These are phyloP conservation scores for Paracoccidioides lutzii DNA, from an alignment of 2,329 filamentous ascomycete genomes.

Conservation along the genomic window DNA sequence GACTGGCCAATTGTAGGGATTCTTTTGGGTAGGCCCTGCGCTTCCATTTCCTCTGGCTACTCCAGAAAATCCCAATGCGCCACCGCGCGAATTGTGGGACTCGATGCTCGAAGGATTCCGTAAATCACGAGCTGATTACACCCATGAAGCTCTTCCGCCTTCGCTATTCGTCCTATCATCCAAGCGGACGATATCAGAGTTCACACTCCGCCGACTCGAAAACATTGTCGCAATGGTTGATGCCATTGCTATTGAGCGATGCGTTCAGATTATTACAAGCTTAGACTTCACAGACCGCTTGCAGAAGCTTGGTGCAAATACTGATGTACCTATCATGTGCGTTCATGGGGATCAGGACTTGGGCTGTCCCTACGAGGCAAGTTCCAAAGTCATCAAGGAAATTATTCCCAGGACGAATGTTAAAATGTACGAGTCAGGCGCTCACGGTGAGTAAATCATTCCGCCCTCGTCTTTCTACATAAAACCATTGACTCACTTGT, in stretches of 20 bases:
- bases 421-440: slow-evolving; percentile 18
- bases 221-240: slow-evolving; percentile 17
- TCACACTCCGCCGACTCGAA: slow-evolving; percentile 13
- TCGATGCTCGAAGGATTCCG: slow-evolving; percentile 16
- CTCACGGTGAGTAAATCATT: slow-evolving; percentile 14
- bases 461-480: not conserved
- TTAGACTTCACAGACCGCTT: slow-evolving; percentile 17
- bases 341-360: slow-evolving; percentile 19
- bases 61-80: slow-evolving; percentile 14
- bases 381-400: slow-evolving; percentile 14
- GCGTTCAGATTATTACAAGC: slow-evolving; percentile 17
- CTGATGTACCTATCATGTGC: slow-evolving; percentile 14
- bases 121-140: slow-evolving; percentile 13
- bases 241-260: slow-evolving; percentile 18
- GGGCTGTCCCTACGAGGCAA: slow-evolving; percentile 17
- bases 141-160: slow-evolving; percentile 11
- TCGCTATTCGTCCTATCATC: slow-evolving; percentile 14
- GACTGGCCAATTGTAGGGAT: slow-evolving; percentile 9
- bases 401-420: slow-evolving; percentile 14
- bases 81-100: slow-evolving; percentile 16
- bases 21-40: slow-evolving; percentile 17
- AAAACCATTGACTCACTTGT: not conserved
- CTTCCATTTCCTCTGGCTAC: slow-evolving; percentile 15
- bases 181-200: slow-evolving; percentile 9
- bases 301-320: slow-evolving; percentile 9